Conservation (phyloP, 495 filamentous ascomycete genomes). For the Terfezia claveryi region DNA sequence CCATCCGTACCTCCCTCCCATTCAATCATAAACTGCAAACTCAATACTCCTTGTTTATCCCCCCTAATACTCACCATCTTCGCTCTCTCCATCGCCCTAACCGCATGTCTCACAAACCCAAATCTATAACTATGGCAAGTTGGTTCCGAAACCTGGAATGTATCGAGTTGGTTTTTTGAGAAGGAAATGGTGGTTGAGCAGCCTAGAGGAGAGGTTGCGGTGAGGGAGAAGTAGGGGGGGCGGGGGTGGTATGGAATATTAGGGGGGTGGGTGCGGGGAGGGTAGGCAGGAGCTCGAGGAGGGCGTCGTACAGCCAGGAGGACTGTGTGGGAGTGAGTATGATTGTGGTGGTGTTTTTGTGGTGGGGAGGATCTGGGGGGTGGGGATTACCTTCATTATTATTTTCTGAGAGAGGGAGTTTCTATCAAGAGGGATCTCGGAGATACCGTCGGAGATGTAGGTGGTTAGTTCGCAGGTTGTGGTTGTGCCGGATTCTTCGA, state of each 20-base stretch:
- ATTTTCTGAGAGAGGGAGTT: conserved; percentile 70
- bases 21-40: conserved; percentile 92
- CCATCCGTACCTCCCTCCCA: conserved; percentile 26
- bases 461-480: conserved; percentile 87
- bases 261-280: conserved; percentile 31
- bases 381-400: conserved; percentile 38
- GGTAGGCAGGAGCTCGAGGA: conserved; percentile 59
- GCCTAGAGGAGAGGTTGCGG: conserved; percentile 42
- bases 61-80: conserved; percentile 79
- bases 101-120: conserved; percentile 56
- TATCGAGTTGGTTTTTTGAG: conserved; percentile 45
- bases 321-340: conserved; percentile 25
- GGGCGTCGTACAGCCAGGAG: conserved; percentile 60
- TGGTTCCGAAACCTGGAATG: conserved; percentile 37
- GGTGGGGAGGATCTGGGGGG: neutral
- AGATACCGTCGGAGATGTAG: conserved; percentile 45
- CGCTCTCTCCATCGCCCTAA: conserved; percentile 70
- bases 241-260: conserved; percentile 39
- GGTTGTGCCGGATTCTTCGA: conserved; percentile 66
- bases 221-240: conserved; percentile 52
- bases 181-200: conserved; percentile 74
- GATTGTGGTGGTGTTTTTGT: conserved; percentile 7
- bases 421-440: conserved; percentile 66
- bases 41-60: conserved; percentile 73
- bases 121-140: conserved; percentile 55